Evolutionary conservation across 345 rosid genomes (phyloP), one percentile per base, ranked within the genome.

Genomic region (Xanthoceras sorbifolium): DNA sequence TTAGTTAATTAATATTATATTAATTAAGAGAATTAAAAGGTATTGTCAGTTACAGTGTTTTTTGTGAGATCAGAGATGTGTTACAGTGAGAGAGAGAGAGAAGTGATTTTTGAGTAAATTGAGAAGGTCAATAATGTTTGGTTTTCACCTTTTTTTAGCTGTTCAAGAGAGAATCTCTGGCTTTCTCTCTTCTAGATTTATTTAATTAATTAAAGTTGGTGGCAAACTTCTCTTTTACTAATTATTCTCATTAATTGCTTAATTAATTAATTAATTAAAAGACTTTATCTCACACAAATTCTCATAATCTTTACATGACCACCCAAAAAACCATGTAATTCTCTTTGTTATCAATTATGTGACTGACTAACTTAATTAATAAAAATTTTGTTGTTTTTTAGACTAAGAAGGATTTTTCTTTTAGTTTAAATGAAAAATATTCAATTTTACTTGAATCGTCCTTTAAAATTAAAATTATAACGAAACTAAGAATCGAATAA

Each of bases 41-140:
- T 42, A 28, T 15, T 32, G 64, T 23, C 74, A 55, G 74, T 71
- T 22, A 34, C 64, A 12, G 50, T 50, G 55, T 42, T 4, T 4
- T 42, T 50, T 50, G n/a, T 48, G 6, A 46, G 46, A 42, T 42
- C 11, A 11, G 46, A 42, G 6, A 11, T 1, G 46, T 42, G 10
- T 10, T 1, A 42, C 14, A 42, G 46, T 7, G 46, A 42, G 46
- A 42, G 1, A 40, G 46, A 7, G 17, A 12, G 52, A 50, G 75
- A 71, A 65, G 65, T 71, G 64, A 57, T 52, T 36, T 71, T 71
- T 71, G 63, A 52, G 69, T 34, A 65, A 36, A 34, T 65, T 65
- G 25, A 65, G 23, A 38, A 36, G n/a, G 17, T 8, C 28, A 71
- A 38, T 59, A 31, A 26, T 26, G 67, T 72, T 40, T 57, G 40